Evolutionary conservation across 805 yeast genomes (phyloP), one percentile per base, ranked within the genome.

Genomic region (Teunomyces pallodes): DNA sequence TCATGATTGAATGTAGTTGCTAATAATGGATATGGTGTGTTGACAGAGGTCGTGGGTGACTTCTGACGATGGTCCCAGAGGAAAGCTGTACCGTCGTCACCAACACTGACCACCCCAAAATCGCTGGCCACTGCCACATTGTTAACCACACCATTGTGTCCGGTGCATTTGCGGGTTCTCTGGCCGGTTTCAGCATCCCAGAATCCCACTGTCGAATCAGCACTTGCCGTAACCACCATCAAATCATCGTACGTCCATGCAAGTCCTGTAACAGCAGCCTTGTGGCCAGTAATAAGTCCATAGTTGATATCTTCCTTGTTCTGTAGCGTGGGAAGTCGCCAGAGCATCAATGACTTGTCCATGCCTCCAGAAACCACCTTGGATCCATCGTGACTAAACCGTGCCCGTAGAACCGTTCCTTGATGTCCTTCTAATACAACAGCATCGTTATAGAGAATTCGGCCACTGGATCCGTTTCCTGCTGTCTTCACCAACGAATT

Each of bases 21-120:
- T 16, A 86, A 62, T 0, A 87, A 55, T 0, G 96, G 94, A 55
- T 72, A 84, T 2, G 74, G 75, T 0, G 84, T 75, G 17, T 66
- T 61, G 46, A 81, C 65, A 7, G 54, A 56, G 2, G 61, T 53
- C 0, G 75, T 67, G 1, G 77, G 68, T 2, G 57, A 54, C 54
- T 80, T 84, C n/a, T 76, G 70, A 47, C 90, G 66, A 20, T 71
- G 64, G 54, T 88, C 96, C 92, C 92, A 88, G 1, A 84, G 45
- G 7, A 69, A 68, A 1, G 79, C 69, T 2, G 65, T 50, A 0
- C 90, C 89, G 56, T 84, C 90, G 54, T 88, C 96, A 8, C 84
- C 75, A 3, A 80, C 88, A 32, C 87, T 77, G 9, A 61, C 46
- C 2, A 79, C 74, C 1, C 45, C 49, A 7, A 66, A 47, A 39